These are phyloP conservation scores for Cutaneotrichosporon dermatis DNA, from an alignment of 1,284 basidiomycete species.

Conservation along the genomic window DNA sequence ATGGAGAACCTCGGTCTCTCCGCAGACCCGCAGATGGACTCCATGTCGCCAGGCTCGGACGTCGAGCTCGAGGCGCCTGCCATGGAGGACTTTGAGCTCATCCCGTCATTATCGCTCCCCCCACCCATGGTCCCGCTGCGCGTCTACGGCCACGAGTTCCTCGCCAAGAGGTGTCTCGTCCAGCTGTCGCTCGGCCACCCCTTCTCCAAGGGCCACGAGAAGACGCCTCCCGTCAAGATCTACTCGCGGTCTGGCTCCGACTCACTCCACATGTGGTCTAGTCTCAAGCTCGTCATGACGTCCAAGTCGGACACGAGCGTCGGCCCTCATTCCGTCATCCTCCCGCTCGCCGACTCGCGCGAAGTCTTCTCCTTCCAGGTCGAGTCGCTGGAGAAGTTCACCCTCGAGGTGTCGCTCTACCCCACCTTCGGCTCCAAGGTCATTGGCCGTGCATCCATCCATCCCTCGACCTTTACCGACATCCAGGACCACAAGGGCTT, in stretches of 20 bases:
- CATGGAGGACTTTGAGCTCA: conserved; percentile 63
- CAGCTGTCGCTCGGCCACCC: conserved; percentile 80
- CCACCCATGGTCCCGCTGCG: conserved; percentile 88
- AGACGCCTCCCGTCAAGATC: conserved; percentile 53
- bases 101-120: conserved; percentile 88
- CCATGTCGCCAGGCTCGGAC: conserved; percentile 54
- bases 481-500: conserved; percentile 57
- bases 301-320: conserved; percentile 72
- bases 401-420: conserved; percentile 90
- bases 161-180: conserved; percentile 82
- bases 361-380: conserved; percentile 90
- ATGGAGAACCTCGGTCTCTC: conserved; percentile 45
- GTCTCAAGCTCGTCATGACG: conserved; percentile 91
- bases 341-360: conserved; percentile 74
- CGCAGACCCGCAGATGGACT: conserved; percentile 45
- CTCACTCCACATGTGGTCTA: conserved; percentile 54
- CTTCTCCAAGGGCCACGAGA: conserved; percentile 43
- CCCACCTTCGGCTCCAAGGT: conserved; percentile 98
- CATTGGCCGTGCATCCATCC: conserved; percentile 85
- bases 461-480: conserved; percentile 68
- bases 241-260: conserved; percentile 49
- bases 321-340: conserved; percentile 79
- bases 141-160: conserved; percentile 51
- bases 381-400: conserved; percentile 65
- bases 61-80: conserved; percentile 57